A percentile compares a stretch with the other conserved stretches of the same genome.
These are phyloP conservation scores for Phytopythium delawarense DNA, from an alignment of 352 stramenopile genomes.

Conservation along the genomic window DNA sequence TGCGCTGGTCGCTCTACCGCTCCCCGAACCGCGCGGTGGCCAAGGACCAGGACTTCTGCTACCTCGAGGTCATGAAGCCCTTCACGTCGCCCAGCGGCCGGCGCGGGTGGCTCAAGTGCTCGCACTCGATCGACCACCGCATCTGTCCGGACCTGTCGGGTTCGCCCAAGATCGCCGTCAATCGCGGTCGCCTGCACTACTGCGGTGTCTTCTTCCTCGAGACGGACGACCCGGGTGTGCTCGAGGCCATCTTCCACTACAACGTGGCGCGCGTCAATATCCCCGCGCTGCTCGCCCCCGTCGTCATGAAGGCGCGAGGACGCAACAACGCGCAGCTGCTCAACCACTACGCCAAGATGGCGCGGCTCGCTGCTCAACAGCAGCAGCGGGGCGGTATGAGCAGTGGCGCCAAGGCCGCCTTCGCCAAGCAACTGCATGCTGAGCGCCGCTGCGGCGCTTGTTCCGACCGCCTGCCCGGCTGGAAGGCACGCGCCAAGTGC, in stretches of 20 bases:
- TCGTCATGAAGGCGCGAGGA: constrained; percentile 50
- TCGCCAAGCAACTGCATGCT: constrained; percentile 45
- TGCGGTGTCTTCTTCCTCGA: constrained; percentile 72
- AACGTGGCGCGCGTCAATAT: constrained; percentile 39
- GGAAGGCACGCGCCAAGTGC: constrained; percentile 53
- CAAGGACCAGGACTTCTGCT: constrained; percentile 71
- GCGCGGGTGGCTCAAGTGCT: constrained; percentile 64
- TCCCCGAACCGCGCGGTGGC: constrained; percentile 49
- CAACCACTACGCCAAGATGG: constrained; percentile 70
- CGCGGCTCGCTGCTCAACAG: constrained; percentile 8
- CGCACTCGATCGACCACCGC: constrained; percentile 63
- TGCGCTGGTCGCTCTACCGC: constrained; percentile 70
- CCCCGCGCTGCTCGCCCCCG: constrained; percentile 35
- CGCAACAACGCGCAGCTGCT: constrained; percentile 59
- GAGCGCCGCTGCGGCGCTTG: constrained; percentile 61
- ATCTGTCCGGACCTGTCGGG: constrained; percentile 51
- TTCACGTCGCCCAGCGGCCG: constrained; percentile 48
- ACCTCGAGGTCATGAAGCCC: constrained; percentile 67
- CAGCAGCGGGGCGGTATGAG: constrained; percentile 14
- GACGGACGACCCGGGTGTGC: constrained; percentile 36
- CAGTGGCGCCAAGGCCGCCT: constrained; percentile 25
- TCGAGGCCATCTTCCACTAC: constrained; percentile 64
- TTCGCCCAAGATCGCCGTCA: constrained; percentile 23
- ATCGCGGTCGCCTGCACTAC: constrained; percentile 52
- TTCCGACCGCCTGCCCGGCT: constrained; percentile 53